Conservation (phyloP, 2,329 filamentous ascomycete species). For the Nothophaeocryptopus gaeumannii region DNA sequence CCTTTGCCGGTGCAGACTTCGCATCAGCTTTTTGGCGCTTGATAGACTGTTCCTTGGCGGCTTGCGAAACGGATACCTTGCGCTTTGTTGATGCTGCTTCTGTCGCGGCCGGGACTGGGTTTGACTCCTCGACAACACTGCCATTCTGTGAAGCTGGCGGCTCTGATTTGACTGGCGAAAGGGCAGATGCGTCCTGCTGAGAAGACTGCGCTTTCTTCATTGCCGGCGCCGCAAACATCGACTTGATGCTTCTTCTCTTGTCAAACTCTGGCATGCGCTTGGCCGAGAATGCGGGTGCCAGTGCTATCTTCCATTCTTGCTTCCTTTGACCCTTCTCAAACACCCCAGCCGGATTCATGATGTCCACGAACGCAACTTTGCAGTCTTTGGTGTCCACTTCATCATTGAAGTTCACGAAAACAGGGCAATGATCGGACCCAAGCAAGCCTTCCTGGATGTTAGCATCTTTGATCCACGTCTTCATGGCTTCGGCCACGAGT, state of each 20-base stretch:
- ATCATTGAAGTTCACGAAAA: conserved; percentile 73
- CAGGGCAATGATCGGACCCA: conserved; percentile 94
- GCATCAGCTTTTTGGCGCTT: conserved; percentile 54
- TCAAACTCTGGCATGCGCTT: conserved; percentile 86
- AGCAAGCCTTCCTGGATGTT: conserved; percentile 92
- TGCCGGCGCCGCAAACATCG: conserved; percentile 69
- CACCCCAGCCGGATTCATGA: conserved; percentile 73
- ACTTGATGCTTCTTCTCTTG: conserved; percentile 77
- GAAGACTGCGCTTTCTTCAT: conserved; percentile 44
- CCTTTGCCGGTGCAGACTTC: conserved; percentile 39
- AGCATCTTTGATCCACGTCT: conserved; percentile 72
- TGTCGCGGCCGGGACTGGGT: conserved; percentile 4
- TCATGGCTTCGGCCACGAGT: conserved; percentile 75
- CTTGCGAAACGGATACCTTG: conserved; percentile 29
- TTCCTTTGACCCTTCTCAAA: conserved; percentile 66
- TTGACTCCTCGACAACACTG: no score
- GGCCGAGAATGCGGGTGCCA: conserved; percentile 72
- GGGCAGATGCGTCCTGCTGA: conserved; percentile 3
- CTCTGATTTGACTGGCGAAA: not conserved
- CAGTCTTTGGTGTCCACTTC: conserved; percentile 51
- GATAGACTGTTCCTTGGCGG: conserved; percentile 29
- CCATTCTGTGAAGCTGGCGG: no score
- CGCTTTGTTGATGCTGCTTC: conserved; percentile 32
- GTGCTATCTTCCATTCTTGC: conserved; percentile 64
- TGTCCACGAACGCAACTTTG: conserved; percentile 57